phyloP scores from a whole-genome alignment of 2,329 filamentous ascomycete species.

The Elsinoe fawcettii region DNA sequence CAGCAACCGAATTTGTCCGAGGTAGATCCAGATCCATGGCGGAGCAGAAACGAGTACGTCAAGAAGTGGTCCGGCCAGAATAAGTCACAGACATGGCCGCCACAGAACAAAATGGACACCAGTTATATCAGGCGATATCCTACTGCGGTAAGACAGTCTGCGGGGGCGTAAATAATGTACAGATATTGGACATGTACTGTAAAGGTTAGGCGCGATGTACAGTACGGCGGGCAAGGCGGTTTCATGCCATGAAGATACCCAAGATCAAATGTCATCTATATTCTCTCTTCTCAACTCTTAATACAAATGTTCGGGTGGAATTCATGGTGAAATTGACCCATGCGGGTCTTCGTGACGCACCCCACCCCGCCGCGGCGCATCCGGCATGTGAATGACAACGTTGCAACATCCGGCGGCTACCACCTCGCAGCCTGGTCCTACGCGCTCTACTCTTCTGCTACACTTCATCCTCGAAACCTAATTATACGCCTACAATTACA shows the following conservation, averaged over 20 bases:
- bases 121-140: neutral
- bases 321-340: neutral
- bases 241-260: neutral
- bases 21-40: conserved; percentile 12
- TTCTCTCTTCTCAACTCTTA: too few species aligned
- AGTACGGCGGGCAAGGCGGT: neutral
- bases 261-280: neutral
- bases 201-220: neutral
- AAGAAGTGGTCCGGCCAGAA: neutral
- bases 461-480: neutral
- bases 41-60: neutral
- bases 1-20: conserved; percentile 14
- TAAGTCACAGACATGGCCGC: neutral
- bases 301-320: too few species aligned
- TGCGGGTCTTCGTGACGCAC: neutral
- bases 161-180: neutral
- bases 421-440: neutral
- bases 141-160: neutral
- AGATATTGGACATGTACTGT: neutral
- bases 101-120: neutral
- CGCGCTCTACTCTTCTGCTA: neutral
- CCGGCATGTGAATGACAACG: conserved; percentile 8
- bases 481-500: neutral
- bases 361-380: neutral
- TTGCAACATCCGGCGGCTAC: conserved; percentile 1